These are phyloP conservation scores for Mucor plumbeus DNA, from an alignment of 371 early-diverging fungal species.

Conservation along the genomic window DNA sequence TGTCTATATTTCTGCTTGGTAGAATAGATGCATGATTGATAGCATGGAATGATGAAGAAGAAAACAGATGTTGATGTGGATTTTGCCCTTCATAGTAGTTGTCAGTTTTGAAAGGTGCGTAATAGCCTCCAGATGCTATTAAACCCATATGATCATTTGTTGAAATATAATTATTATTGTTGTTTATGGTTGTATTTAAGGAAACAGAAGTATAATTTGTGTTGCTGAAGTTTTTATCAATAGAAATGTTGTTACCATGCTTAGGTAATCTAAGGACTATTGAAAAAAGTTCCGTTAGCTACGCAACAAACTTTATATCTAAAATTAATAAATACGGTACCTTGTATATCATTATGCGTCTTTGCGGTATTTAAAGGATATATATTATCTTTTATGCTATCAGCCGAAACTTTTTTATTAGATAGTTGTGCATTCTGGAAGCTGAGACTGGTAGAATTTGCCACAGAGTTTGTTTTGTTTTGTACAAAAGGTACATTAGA, in stretches of 20 bases:
- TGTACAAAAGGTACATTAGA: background rate
- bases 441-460: too few relatives aligned
- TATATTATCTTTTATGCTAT: too few relatives aligned
- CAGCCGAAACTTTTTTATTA: too few relatives aligned
- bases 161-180: background rate
- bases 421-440: too few relatives aligned
- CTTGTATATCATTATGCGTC: too few relatives aligned
- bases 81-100: slow-evolving; percentile 16
- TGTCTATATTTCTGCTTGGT: slow-evolving; percentile 2
- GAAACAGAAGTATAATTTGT: background rate
- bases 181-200: background rate
- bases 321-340: too few relatives aligned
- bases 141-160: background rate
- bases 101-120: background rate
- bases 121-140: slow-evolving; percentile 4
- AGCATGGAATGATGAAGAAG: slow-evolving; percentile 21
- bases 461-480: background rate
- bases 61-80: slow-evolving; percentile 25
- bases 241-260: background rate
- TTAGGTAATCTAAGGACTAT: background rate
- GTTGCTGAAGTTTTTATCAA: background rate
- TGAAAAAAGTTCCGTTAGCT: background rate
- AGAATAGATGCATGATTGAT: slow-evolving; percentile 20
- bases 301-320: too few relatives aligned
- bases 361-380: too few relatives aligned